phyloP scores from a whole-genome alignment of 768 basidiomycete species.

The Rhodotorula diobovata region DNA sequence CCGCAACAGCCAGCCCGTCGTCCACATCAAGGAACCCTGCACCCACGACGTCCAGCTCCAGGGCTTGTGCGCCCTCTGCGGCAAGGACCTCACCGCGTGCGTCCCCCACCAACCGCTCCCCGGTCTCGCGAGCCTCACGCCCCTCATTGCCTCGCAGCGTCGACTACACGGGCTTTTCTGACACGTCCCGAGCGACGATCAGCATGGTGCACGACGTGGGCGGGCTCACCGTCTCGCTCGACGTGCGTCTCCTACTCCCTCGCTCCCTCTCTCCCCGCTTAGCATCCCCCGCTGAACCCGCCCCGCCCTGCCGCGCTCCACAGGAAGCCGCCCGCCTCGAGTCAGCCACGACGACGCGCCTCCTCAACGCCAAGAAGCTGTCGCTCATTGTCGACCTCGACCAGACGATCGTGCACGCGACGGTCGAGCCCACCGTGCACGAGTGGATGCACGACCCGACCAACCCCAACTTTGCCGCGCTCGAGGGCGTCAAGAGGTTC shows the following conservation, averaged over 20 bases:
- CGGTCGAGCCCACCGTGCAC: constrained; percentile 95
- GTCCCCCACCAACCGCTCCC: constrained; percentile 42
- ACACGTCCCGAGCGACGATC: constrained; percentile 78
- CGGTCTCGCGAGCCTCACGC: constrained; percentile 14
- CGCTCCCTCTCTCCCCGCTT: neutral
- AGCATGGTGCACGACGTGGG: constrained; percentile 86
- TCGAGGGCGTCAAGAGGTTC: constrained; percentile 87
- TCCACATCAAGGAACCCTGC: constrained; percentile 81
- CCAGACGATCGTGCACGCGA: constrained; percentile 97
- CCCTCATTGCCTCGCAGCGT: constrained; percentile 53
- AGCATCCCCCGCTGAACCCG: neutral
- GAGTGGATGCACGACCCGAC: constrained; percentile 84
- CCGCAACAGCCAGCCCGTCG: constrained; percentile 41
- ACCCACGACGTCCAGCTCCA: constrained; percentile 89
- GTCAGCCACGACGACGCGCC: constrained; percentile 69
- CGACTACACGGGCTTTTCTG: constrained; percentile 83
- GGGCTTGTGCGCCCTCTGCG: constrained; percentile 88
- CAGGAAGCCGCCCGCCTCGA: constrained; percentile 83
- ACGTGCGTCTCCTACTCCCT: constrained; percentile 6
- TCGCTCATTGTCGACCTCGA: constrained; percentile 97
- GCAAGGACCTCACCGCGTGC: constrained; percentile 88
- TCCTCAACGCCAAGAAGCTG: constrained; percentile 70
- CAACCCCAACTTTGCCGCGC: constrained; percentile 88
- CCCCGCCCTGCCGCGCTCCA: neutral
- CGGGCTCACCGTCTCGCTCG: constrained; percentile 30